Conservation (phyloP, 2,329 filamentous ascomycete species). For the Alternaria gansuensis region DNA sequence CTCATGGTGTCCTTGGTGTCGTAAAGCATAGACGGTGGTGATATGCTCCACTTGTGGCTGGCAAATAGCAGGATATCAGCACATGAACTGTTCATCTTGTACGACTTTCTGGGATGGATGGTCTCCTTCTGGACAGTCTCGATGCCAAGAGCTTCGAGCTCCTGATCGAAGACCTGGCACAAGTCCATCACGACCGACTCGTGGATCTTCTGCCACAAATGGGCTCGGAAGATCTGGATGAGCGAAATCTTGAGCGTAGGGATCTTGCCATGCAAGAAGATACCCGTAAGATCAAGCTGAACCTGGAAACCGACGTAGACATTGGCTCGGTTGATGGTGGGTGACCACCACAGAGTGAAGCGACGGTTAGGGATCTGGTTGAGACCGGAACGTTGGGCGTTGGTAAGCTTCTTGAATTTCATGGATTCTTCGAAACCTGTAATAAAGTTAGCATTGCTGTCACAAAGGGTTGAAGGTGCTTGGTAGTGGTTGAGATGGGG, state of each 20-base stretch:
- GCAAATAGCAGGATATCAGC: conserved; percentile 97
- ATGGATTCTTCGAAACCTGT: conserved; percentile 64
- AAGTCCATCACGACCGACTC: conserved; percentile 99
- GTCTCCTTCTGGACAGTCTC: conserved; percentile 99
- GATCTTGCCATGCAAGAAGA: conserved; percentile 99
- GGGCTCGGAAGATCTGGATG: conserved; percentile 98
- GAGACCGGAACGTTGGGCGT: conserved; percentile 93
- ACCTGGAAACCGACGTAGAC: conserved; percentile 99
- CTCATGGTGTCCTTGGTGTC: conserved; percentile 97
- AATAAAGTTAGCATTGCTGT: conserved; percentile 29
- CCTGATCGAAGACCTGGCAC: conserved; percentile 97
- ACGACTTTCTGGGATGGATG: conserved; percentile 97
- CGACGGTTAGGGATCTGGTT: conserved; percentile 99
- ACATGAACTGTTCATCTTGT: conserved; percentile 99
- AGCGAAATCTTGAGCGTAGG: conserved; percentile 97
- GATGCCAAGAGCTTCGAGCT: conserved; percentile 92
- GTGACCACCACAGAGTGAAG: conserved; percentile 97
- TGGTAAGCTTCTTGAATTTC: conserved; percentile 99
- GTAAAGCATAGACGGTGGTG: conserved; percentile 87
- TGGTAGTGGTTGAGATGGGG: not conserved
- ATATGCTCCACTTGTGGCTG: conserved; percentile 99
- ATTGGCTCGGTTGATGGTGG: conserved; percentile 91
- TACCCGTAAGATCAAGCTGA: conserved; percentile 95
- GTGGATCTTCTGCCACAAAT: conserved; percentile 99
- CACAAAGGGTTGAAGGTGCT: not conserved